Base-by-base conservation (phyloP, 768 basidiomycete species). In the Coprinellus micaceus region DNA sequence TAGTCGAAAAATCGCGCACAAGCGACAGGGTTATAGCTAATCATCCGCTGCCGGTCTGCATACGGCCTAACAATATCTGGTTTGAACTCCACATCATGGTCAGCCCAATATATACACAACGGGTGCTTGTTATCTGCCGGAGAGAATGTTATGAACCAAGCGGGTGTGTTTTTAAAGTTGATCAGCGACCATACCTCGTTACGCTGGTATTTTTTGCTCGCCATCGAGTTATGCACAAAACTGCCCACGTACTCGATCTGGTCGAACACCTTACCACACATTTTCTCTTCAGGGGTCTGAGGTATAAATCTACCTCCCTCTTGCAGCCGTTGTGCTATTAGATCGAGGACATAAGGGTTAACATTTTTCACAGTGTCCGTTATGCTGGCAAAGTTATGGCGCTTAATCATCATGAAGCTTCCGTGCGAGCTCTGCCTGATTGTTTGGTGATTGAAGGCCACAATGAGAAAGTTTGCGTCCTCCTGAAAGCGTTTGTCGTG, bases 401-500 rank as follows among this genome's bases (percentile, higher is more conserved):
- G 63, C 29, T 72, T 60, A 1, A 67, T 61, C 2, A 71, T 10
- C 0, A 74, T 33, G 41, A 61, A 73, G 2, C 74, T 65, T 1
- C 64, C 67, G 0, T n/a, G 53, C 61, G 0, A 66, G 60, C 2
- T 66, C 61, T 1, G 54, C 57, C 44, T 66, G 71, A 3, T 75
- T 66, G 52, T 78, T 26, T 69, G 55, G 46, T 76, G 71, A 52
- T 70, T 77, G 53, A 76, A 76, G 0, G 67, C 72, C 24, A 74
- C 53, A 28, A 76, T 68, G 2, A 72, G 64, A 56, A 76, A 78
- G 17, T 66, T 54, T 1, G 61, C 10, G 54, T 78, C 74, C 0
- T 22, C 54, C 55, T 77, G 77, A 60, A 78, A 78, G 0, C 68
- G 61, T 45, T 72, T 72, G 53, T 77, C 74, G 53, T 72, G 65